These are phyloP conservation scores for Starmerella asiatica DNA, from an alignment of 805 yeast species.

Conservation along the genomic window DNA sequence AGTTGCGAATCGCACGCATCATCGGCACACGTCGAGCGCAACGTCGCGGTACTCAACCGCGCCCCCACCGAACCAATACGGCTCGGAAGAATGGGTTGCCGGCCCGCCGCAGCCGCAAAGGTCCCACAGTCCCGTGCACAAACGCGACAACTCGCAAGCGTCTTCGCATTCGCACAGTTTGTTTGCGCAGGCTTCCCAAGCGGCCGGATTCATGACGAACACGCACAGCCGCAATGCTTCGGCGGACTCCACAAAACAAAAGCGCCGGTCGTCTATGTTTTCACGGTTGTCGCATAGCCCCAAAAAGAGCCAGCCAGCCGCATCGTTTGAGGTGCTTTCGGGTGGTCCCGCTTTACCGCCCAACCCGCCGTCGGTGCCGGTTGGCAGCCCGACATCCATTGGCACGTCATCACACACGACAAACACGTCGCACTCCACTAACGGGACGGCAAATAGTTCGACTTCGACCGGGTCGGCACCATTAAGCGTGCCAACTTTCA, in stretches of 20 bases:
- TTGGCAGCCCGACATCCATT: neutral
- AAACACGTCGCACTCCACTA: neutral
- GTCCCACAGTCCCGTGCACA: constrained; percentile 12
- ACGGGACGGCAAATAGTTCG: neutral
- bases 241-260: constrained; percentile 14
- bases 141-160: constrained; percentile 1
- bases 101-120: constrained; percentile 8
- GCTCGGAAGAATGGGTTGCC: no score
- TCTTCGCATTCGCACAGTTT: neutral
- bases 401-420: neutral
- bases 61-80: no score
- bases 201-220: neutral
- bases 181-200: neutral
- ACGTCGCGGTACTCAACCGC: constrained; percentile 13
- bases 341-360: neutral
- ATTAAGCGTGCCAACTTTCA: neutral
- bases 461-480: neutral
- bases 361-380: neutral
- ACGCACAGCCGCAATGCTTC: constrained; percentile 3
- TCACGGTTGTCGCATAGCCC: constrained; percentile 11
- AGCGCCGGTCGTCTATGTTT: constrained; percentile 13
- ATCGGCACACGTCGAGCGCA: constrained; percentile 12
- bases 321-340: constrained; percentile 15
- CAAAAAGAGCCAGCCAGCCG: constrained; percentile 4
- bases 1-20: constrained; percentile 12